These are phyloP conservation scores for Talaromyces albobiverticillius DNA, from an alignment of 2,329 filamentous ascomycete species.

Conservation along the genomic window DNA sequence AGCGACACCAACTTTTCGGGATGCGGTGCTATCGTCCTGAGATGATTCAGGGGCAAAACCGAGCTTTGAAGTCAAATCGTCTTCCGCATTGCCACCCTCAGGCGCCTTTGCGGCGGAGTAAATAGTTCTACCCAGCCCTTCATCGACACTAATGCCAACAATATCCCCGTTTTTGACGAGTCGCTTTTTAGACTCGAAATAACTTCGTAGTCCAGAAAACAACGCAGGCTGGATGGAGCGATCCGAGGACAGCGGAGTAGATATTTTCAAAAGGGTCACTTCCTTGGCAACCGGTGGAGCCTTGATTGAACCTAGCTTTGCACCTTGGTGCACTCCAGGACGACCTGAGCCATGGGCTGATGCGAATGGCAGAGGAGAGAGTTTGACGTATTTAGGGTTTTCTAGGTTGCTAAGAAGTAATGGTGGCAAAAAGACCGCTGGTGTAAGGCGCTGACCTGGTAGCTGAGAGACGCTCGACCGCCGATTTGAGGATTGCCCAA, in stretches of 20 bases:
- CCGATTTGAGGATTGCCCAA: constrained; percentile 49
- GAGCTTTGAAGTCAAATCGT: constrained; percentile 59
- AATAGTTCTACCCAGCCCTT: constrained; percentile 74
- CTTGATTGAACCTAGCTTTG: constrained; percentile 43
- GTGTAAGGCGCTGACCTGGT: constrained; percentile 48
- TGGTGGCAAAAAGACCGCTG: constrained; percentile 75
- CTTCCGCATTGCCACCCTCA: constrained; percentile 63
- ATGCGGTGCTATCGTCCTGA: constrained; percentile 20
- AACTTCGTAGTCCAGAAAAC: constrained; percentile 79
- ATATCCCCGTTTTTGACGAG: constrained; percentile 84
- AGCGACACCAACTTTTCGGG: constrained; percentile 63
- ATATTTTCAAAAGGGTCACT: constrained; percentile 82
- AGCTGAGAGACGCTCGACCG: constrained; percentile 55
- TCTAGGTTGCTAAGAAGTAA: constrained; percentile 83
- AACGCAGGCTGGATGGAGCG: constrained; percentile 79
- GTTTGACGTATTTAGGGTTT: constrained; percentile 71
- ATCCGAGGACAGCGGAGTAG: constrained; percentile 85
- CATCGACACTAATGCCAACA: constrained; percentile 85
- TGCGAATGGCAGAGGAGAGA: constrained; percentile 58
- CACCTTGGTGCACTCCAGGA: constrained; percentile 51
- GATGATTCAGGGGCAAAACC: constrained; percentile 27
- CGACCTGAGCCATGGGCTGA: constrained; percentile 54
- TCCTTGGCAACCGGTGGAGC: constrained; percentile 66
- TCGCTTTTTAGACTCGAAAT: constrained; percentile 80
- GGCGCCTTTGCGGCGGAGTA: constrained; percentile 62